A percentile compares a stretch with the other conserved stretches of the same genome.
Conservation (phyloP, 2,329 filamentous ascomycete species). For the Fusarium haematococcum region DNA sequence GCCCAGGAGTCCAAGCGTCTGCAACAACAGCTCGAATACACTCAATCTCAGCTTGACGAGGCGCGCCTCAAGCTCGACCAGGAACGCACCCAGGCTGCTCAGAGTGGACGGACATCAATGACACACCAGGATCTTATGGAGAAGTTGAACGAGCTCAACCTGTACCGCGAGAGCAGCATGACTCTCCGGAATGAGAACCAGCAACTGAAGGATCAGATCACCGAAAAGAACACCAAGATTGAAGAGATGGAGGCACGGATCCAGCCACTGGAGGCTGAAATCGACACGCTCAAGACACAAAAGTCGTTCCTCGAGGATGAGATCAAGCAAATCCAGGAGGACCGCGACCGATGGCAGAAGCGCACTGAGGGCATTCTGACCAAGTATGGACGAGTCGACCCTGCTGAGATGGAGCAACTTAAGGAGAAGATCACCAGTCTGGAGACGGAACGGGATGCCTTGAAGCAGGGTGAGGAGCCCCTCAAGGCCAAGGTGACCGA, state of each 20-base stretch:
- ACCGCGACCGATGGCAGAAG: constrained; percentile 95
- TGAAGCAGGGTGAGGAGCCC: constrained; percentile 62
- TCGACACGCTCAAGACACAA: constrained; percentile 85
- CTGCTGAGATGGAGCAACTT: constrained; percentile 89
- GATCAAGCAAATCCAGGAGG: constrained; percentile 87
- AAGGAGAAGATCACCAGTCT: constrained; percentile 80
- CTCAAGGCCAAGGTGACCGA: constrained; percentile 67
- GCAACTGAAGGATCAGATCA: constrained; percentile 80
- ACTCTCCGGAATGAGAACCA: constrained; percentile 89
- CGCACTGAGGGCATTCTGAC: constrained; percentile 94
- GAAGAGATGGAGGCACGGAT: constrained; percentile 80
- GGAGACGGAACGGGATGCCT: constrained; percentile 71
- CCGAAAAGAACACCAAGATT: constrained; percentile 79
- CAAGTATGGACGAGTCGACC: constrained; percentile 95
- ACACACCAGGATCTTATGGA: constrained; percentile 93
- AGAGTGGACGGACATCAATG: constrained; percentile 78
- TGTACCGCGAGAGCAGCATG: constrained; percentile 94
- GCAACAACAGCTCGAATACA: constrained; percentile 89
- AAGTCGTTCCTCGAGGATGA: constrained; percentile 87
- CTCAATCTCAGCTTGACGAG: constrained; percentile 89
- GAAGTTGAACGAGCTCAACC: constrained; percentile 93
- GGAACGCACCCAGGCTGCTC: constrained; percentile 81
- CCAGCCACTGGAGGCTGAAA: constrained; percentile 82
- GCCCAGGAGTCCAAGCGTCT: constrained; percentile 88
- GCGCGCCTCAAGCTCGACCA: constrained; percentile 89